Base-by-base conservation (phyloP, 805 yeast species). In the Scheffersomyces amazonensis region DNA sequence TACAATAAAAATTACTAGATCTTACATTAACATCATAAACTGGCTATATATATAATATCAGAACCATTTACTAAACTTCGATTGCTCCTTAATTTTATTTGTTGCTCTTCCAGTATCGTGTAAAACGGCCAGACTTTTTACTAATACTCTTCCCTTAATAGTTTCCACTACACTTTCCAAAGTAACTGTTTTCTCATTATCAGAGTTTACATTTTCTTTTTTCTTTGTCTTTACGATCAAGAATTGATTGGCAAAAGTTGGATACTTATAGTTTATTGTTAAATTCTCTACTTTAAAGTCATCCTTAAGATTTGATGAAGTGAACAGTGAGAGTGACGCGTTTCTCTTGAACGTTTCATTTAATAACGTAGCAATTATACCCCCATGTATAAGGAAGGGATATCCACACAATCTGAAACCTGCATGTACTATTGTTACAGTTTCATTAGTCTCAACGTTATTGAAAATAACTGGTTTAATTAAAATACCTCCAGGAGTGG, bases 371-470 rank as follows among this genome's bases (percentile, higher is more conserved):
- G 90, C 95, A 21, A 89, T 56, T 20, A 90, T 76, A 0, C 97
- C 97, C 3, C 97, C 97, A 55, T 89, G 97, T 2, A 87, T 75
- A 15, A 90, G 62, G 49, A 87, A 82, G 2, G 96, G 97, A 55
- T 83, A 89, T 1, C 97, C 97, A 31, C 91, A 81, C 16, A 89
- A 59, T 43, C 75, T 75, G 53, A 82, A 78, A 0, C 97, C 96
- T 36, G 84, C 71, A 54, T 87, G 95, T 18, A 87, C 69, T 5
- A 88, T 71, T 0, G 87, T 75, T 1, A 85, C 71, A 0, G 83
- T 73, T 47, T 85, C 84, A 36, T 73, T 70, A 0, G 76, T 73
- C 11, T 65, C 58, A 2, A 72, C 64, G 42, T 83, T 77, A 46
- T 76, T 76, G 50, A 83, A 86, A 11, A 85, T 71, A 18, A 80